A percentile compares a stretch with the other conserved stretches of the same genome.
Conservation (phyloP, 768 basidiomycete genomes). For the Kwoniella sp. region DNA sequence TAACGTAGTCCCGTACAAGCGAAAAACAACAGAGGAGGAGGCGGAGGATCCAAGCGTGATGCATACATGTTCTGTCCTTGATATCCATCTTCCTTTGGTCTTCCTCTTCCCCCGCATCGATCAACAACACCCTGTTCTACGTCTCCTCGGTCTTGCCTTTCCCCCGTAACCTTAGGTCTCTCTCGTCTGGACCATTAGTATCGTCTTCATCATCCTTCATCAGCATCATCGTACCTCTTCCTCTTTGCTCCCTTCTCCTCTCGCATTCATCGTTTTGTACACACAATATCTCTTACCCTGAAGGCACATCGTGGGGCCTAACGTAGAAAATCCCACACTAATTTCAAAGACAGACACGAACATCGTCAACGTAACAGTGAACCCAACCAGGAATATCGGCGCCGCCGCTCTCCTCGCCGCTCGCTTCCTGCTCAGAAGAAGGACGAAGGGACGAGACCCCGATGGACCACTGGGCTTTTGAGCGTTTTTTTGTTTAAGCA, state of each 20-base stretch:
- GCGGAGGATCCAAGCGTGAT: not conserved
- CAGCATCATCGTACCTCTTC: not conserved
- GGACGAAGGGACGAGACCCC: too few species aligned
- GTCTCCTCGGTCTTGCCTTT: not conserved
- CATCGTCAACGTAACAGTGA: not conserved
- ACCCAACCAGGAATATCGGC: not conserved
- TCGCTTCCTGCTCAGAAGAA: too few species aligned
- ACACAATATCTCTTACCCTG: not conserved
- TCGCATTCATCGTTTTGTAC: not conserved
- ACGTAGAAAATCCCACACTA: not conserved
- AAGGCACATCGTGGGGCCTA: not conserved
- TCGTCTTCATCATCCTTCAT: not conserved
- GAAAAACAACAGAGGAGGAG: not conserved
- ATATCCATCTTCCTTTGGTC: not conserved
- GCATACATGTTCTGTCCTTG: too few species aligned
- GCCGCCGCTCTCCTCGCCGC: not conserved
- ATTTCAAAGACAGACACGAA: not conserved
- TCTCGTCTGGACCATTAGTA: not conserved
- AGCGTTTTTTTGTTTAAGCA: too few species aligned
- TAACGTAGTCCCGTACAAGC: too few species aligned
- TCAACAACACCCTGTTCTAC: too few species aligned
- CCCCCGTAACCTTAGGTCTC: not conserved
- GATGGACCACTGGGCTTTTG: too few species aligned
- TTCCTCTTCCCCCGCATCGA: not conserved
- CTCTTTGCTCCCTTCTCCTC: not conserved